A percentile compares a stretch with the other conserved stretches of the same genome.
Conservation (phyloP, 495 filamentous ascomycete genomes). For the Xylaria castorea region DNA sequence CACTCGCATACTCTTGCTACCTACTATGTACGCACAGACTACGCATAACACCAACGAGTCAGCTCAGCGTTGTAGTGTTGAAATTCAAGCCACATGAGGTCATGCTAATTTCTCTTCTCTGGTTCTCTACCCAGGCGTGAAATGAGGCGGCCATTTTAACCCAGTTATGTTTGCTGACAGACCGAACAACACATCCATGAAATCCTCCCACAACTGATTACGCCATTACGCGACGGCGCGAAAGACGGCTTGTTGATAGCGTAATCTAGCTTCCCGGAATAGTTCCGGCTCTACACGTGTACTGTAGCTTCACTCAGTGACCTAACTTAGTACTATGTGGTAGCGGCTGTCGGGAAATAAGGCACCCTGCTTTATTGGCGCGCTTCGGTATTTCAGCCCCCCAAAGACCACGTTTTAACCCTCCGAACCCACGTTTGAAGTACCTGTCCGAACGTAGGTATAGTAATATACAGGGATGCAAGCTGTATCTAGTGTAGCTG, state of each 20-base stretch:
- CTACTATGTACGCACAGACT: too few species aligned
- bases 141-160: neutral
- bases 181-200: neutral
- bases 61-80: neutral
- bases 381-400: neutral
- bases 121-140: neutral
- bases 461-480: too few species aligned
- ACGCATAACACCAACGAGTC: neutral
- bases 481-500: too few species aligned
- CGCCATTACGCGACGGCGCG: conserved; percentile 11
- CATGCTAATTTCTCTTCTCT: neutral
- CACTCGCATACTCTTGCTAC: neutral
- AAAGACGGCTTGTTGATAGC: neutral
- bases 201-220: neutral
- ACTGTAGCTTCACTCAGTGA: neutral
- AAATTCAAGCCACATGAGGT: neutral
- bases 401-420: neutral
- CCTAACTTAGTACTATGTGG: too few species aligned
- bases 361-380: neutral
- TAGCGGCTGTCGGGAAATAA: neutral
- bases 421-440: neutral
- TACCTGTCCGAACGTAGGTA: too few species aligned
- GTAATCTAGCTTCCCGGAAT: neutral
- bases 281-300: neutral
- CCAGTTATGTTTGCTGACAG: neutral